Base-by-base conservation (phyloP, 2,329 filamentous ascomycete genomes). In the Trematosphaeria pertusa region DNA sequence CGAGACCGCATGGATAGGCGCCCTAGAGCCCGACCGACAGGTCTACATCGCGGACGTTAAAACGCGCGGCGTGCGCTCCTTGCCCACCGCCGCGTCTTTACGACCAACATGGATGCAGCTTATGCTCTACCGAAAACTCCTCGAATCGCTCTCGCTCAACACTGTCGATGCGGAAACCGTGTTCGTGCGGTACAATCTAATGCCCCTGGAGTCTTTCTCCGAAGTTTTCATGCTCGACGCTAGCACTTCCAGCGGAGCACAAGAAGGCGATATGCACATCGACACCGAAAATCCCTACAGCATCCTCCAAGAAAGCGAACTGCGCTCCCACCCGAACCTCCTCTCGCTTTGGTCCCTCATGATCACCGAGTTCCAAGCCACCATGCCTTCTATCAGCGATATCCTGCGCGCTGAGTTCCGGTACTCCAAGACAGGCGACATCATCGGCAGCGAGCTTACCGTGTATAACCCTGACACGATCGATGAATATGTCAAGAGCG, bases 21-120 rank as follows among this genome's bases (percentile, higher is more conserved):
- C 34, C 10, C 17, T 49, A 8, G 36, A 46, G 5, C 33, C 48
- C 4, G 55, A 68, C 31, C 71, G 63, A 43, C 65, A 75, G 43
- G 71, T 87, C n/a, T 97, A 95, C 69, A 76, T 99, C 37, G 86
- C 86, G 0, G 94, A 99, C 60, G 84, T 96, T 54, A 99, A 99
- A 72, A 97, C 93, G 0, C 83, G 92, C 14, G 80, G 79, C 1
- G 83, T 81, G 3, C 76, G 74, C n/a, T 81, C 79, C 2, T 65
- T 89, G 2, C 89, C 91, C 1, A 78, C 82, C 1, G 83, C 84
- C 17, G 76, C 83, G 1, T 82, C 86, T 0, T 79, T 90, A 34
- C 83, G 88, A 9, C 89, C 90, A 0, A 89, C 91, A 0, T 84
- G 87, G 59, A 87, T 97, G 50, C 94, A 99, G 67, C 78, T 97